A percentile compares a stretch with the other conserved stretches of the same genome.
phyloP scores from a whole-genome alignment of 352 stramenopile species.

The Globisporangium spiculum region DNA sequence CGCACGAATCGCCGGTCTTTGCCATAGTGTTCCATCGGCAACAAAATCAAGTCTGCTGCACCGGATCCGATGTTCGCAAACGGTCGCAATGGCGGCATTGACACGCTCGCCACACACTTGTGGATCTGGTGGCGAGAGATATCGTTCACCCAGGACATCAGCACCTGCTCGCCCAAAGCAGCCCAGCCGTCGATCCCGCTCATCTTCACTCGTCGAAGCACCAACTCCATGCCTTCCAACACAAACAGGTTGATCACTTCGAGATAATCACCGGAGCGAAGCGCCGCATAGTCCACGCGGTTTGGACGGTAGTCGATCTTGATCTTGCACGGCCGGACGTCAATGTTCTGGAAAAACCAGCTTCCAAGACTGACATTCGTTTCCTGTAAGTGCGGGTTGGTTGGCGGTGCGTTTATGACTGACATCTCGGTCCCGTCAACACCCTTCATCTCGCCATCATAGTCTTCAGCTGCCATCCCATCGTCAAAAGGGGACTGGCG shows the following conservation, averaged over 20 bases:
- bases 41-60: constrained; percentile 80
- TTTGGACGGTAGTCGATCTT: constrained; percentile 90
- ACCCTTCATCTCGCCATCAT: constrained; percentile 30
- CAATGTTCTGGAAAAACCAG: constrained; percentile 89
- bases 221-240: constrained; percentile 85
- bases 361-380: constrained; percentile 42
- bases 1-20: constrained; percentile 80
- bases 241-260: constrained; percentile 90
- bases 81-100: constrained; percentile 78
- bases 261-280: constrained; percentile 81
- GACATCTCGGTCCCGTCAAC: constrained; percentile 59
- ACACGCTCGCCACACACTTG: constrained; percentile 87
- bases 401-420: constrained; percentile 19
- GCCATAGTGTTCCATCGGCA: constrained; percentile 85
- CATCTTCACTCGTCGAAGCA: constrained; percentile 82
- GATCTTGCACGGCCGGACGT: constrained; percentile 87
- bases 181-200: constrained; percentile 78
- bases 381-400: constrained; percentile 27
- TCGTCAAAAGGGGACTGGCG: constrained; percentile 21
- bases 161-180: constrained; percentile 62
- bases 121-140: constrained; percentile 88
- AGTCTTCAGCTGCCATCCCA: constrained; percentile 12
- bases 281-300: constrained; percentile 79
- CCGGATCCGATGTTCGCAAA: constrained; percentile 87
- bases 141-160: constrained; percentile 87